Evolutionary conservation across 116 monocot genomes (phyloP).

Genomic region (Papilionanthe hybrid): DNA sequence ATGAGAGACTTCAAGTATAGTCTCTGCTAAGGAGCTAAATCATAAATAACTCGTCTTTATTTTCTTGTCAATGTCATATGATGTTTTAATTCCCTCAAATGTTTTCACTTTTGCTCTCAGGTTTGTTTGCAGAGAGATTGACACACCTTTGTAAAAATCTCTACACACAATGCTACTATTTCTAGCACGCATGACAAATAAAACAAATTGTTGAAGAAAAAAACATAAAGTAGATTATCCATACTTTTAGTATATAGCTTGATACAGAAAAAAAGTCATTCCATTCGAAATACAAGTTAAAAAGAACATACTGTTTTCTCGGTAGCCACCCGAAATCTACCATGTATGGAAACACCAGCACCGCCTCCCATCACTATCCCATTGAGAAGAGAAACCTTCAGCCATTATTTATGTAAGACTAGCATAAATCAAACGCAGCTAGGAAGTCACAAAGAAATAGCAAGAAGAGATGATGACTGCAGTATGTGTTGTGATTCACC

Average conservation of each 20-base stretch:
- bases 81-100: background rate
- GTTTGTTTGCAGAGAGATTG: background rate
- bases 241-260: background rate
- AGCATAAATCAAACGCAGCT: background rate
- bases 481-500: slow-evolving; percentile 31
- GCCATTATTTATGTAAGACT: background rate
- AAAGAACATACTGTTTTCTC: slow-evolving; percentile 60
- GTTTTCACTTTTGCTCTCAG: background rate
- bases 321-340: slow-evolving; percentile 84
- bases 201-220: background rate
- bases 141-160: background rate
- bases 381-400: slow-evolving; percentile 89
- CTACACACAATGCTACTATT: background rate
- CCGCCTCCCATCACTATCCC: slow-evolving; percentile 97
- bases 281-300: background rate
- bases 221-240: background rate
- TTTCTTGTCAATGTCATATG: background rate
- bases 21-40: too few relatives aligned
- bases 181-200: background rate
- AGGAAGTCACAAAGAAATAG: background rate
- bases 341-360: slow-evolving; percentile 94
- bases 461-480: background rate
- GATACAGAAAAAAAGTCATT: background rate
- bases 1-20: too few relatives aligned
- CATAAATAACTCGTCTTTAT: background rate